Evolutionary conservation across 225 moss, liverwort and hornwort species (phyloP).

Genomic region (Neckera pumila): DNA sequence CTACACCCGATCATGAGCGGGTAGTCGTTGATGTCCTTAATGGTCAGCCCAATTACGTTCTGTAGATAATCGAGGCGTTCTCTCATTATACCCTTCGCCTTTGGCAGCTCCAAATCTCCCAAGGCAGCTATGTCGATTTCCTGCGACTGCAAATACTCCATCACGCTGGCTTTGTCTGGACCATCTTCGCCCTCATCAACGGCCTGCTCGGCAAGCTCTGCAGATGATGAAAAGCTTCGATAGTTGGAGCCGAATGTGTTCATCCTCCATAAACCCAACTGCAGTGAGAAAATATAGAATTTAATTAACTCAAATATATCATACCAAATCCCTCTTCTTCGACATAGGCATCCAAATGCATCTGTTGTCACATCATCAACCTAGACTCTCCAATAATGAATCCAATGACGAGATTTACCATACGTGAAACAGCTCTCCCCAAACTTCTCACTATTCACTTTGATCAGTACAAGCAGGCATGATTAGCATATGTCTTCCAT

Average conservation of each 20-base stretch:
- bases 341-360: background rate
- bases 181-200: constrained; percentile 15
- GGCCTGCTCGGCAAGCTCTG: constrained; percentile 16
- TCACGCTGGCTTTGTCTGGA: constrained; percentile 3
- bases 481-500: background rate
- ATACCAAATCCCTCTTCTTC: background rate
- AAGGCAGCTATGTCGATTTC: constrained; percentile 50
- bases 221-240: constrained; percentile 13
- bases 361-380: background rate
- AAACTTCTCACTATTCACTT: background rate
- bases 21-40: constrained; percentile 77
- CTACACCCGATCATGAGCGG: constrained; percentile 97
- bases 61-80: constrained; percentile 70
- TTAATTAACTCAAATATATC: background rate
- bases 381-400: background rate
- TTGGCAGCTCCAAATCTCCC: constrained; percentile 58
- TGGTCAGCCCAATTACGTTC: constrained; percentile 55
- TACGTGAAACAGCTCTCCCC: background rate
- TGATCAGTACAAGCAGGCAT: background rate
- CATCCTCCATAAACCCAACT: background rate
- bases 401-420: background rate
- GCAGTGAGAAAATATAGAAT: background rate
- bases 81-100: constrained; percentile 46
- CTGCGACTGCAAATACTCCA: constrained; percentile 51
- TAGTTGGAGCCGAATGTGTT: background rate